These are phyloP conservation scores for Neurospora sp. DNA, from an alignment of 2,329 filamentous ascomycete genomes.

Conservation along the genomic window DNA sequence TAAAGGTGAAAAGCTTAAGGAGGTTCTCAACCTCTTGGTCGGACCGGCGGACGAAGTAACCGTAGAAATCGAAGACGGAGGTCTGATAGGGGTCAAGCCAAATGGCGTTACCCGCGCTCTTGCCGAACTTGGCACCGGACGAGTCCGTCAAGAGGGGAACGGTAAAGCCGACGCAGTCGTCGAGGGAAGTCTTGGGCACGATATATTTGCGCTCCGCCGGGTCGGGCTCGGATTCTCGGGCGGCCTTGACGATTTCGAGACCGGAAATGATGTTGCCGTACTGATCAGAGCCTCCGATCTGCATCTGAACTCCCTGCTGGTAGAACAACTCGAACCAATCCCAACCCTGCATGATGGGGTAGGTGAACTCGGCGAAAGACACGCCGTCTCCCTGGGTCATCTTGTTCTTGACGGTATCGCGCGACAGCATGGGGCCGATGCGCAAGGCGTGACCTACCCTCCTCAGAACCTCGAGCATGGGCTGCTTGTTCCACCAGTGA, in stretches of 20 bases:
- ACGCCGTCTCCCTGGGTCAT: constrained; percentile 82
- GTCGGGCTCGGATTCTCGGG: constrained; percentile 48
- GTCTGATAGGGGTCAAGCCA: constrained; percentile 85
- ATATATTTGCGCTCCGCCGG: constrained; percentile 26
- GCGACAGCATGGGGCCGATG: constrained; percentile 75
- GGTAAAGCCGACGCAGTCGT: constrained; percentile 73
- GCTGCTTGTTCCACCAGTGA: constrained; percentile 65
- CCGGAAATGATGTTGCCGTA: constrained; percentile 93
- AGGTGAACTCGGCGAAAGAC: constrained; percentile 87
- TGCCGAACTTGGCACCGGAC: constrained; percentile 84
- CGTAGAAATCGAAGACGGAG: constrained; percentile 73
- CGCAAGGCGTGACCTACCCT: constrained; percentile 64
- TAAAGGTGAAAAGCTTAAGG: constrained; percentile 83
- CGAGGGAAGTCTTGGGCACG: constrained; percentile 24
- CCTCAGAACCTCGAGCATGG: constrained; percentile 64
- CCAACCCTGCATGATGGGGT: constrained; percentile 89
- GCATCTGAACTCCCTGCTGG: constrained; percentile 60
- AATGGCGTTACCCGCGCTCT: constrained; percentile 85
- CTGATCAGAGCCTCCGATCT: constrained; percentile 92
- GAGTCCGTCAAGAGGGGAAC: constrained; percentile 81
- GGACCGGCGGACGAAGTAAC: constrained; percentile 76
- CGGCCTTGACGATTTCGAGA: constrained; percentile 71
- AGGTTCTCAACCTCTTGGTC: constrained; percentile 75
- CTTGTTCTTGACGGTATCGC: constrained; percentile 83
- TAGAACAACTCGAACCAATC: constrained; percentile 87